Evolutionary conservation across 2,329 filamentous ascomycete species (phyloP), one percentile per base, ranked within the genome.

Genomic region (Xenoacremonium recifei): DNA sequence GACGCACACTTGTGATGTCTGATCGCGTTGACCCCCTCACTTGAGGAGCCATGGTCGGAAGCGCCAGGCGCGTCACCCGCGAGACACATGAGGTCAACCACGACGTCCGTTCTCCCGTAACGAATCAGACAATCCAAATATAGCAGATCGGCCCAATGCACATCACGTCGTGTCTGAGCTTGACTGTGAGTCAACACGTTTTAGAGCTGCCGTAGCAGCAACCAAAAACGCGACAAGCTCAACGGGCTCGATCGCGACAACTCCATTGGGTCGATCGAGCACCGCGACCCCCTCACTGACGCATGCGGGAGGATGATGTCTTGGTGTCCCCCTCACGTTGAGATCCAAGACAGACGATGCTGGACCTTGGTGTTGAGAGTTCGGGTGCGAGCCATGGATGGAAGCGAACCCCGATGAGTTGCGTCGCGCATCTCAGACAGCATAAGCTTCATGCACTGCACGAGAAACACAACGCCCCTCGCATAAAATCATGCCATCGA

Each of bases 401-500:
- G 18, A 39, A 43, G 51, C 37, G 36, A 35, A 17, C 25, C 23
- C 39, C 32, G 16, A 25, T 41, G 32, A 39, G 46, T 19, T 19
- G 9, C n/a, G 29, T 19, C 17, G 32, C 16, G n/a, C 11, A n/a
- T n/a, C n/a, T 46, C 40, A 35, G 37, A 35, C 38, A 35, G 39
- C 32, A 44, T 42, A 50, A 45, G 32, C 30, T 36, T 35, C 44
- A 39, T 48, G 44, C 50, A 49, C 42, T 35, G 35, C 39, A 53
- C 38, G 21, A 31, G 29, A 40, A 38, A 31, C 15, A 18, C 21
- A 39, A n/a, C 18, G 31, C n/a, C n/a, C 36, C 43, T 52, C 41
- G 51, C 45, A 56, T 50, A 47, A 45, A 41, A 47, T 52, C 44
- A 42, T 39, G 45, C 37, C 42, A 55, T 39, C 44, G 45, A 37